Base-by-base conservation (phyloP, 345 rosid species). In the Linum usitatissimum region DNA sequence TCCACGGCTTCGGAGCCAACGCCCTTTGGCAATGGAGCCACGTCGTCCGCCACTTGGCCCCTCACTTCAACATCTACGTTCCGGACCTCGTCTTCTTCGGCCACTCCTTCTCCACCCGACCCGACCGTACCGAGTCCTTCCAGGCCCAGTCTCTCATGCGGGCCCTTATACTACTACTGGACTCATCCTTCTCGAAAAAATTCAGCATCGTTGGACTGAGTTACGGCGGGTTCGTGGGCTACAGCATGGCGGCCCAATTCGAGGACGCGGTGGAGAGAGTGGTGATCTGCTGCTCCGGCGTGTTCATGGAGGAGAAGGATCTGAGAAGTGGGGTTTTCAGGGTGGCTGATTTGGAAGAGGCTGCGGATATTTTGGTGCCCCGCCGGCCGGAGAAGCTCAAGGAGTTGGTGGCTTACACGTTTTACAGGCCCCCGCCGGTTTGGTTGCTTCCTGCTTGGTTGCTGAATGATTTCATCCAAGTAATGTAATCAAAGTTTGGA, bases 1-100 rank as follows among this genome's bases (percentile, higher is more conserved):
- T 91, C 80, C 94, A 91, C 61, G 96, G 96, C 1, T 68, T 91
- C 0, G 94, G 96, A 6, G 79, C 86, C 74, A 76, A 83, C 64
- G 96, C 91, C 61, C 38, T 88, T 61, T 91, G 97, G 97, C 91
- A 86, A 58, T 91, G 91, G 88, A 74, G 74, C 23, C 78, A 84
- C 67, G 64, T 73, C 59, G 30, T 85, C 51, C 76, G 66, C 34
- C 80, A 63, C 69, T 57, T 87, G 23, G 55, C 69, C 34, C 77
- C 71, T 42, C 55, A 73, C 72, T 86, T 77, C 84, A 91, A 87
- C 70, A 69, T 87, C 62, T 87, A 64, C 64, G 72, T 86, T n/a
- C 89, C 93, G 0, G 96, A 86, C 80, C 81, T 86, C n/a, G 55
- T 91, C 31, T 84, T 86, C 72, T 91, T 87, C 67, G 96, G 91